Evolutionary conservation across 2,329 filamentous ascomycete genomes (phyloP), one percentile per base, ranked within the genome.

Genomic region (Botrytis fragariae): DNA sequence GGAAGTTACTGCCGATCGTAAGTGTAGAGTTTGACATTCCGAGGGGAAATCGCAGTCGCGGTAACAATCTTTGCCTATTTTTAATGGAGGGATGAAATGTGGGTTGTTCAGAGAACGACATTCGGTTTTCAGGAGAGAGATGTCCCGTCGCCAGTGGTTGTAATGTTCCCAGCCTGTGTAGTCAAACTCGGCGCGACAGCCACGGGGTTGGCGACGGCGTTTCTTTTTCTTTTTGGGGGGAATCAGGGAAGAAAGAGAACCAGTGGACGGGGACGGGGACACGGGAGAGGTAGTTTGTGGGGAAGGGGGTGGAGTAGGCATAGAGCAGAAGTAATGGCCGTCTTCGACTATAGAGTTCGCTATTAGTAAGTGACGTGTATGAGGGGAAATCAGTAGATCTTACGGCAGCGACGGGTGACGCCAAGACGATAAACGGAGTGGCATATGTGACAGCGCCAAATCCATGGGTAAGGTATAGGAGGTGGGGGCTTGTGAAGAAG

Each of bases 381-480:
- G n/a, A 48, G n/a, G 44, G 18, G 22, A 16, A 25, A 16, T 32
- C 45, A 20, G 45, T 9, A 59, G 2, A 45, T 25, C 70, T 72
- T 72, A 72, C 70, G 78, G 45, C 81, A 82, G 12, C 81, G 80
- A 3, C 81, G 79, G 7, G 81, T 82, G 70, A 79, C 80, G 10
- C 77, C 78, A 18, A 82, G 77, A 12, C 74, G 76, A 72, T 81
- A 82, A 16, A 79, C 71, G 0, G 71, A 79, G 7, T 74, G 73
- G 65, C 81, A 82, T 20, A 74, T 73, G 70, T 81, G 81, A 71
- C 81, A 82, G 25, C 80, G 79, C 81, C 81, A 82, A 16, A 82
- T 70, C 80, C 80, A 82, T n/a, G 81, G 75, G 18, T 61, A n/a
- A 71, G 76, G 12, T 77, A 79, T 8, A 77, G 78, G 4, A 76